Evolutionary conservation across 2,329 filamentous ascomycete species (phyloP).

Genomic region (Colletotrichum ledebouriae): DNA sequence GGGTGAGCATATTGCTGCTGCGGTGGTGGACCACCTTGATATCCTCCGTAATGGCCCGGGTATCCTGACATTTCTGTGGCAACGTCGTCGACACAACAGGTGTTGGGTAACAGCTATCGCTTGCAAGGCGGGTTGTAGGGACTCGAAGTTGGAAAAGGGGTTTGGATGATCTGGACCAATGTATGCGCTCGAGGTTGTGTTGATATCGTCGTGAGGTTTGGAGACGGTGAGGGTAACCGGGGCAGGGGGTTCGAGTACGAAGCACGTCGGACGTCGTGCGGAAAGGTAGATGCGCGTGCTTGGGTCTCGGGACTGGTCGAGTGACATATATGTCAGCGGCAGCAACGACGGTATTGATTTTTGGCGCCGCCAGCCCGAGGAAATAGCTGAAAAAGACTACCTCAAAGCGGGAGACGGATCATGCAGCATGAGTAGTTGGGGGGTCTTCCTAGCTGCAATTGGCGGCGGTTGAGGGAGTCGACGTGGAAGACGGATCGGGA

Average conservation of each 20-base stretch:
- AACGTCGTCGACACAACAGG: constrained; percentile 4
- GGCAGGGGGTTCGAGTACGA: constrained; percentile 3
- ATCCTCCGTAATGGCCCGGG: constrained; percentile 65
- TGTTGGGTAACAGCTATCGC: constrained; percentile 1
- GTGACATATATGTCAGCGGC: constrained; percentile 30
- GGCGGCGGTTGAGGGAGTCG: constrained; percentile 9
- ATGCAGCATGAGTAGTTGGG: constrained; percentile 28
- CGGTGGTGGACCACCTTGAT: constrained; percentile 52
- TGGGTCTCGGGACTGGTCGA: constrained; percentile 31
- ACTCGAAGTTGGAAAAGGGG: constrained; percentile 1
- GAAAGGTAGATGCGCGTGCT: constrained; percentile 30
- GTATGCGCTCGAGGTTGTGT: constrained; percentile 10
- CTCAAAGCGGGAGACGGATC: constrained; percentile 29
- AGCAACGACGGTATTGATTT: constrained; percentile 3
- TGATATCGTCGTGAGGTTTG: constrained; percentile 2
- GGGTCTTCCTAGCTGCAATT: constrained; percentile 24
- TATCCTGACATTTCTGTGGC: constrained; percentile 71
- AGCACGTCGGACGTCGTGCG: constrained; percentile 17
- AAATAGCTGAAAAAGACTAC: constrained; percentile 24
- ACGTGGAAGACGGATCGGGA: constrained; percentile 30
- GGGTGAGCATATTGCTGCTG: constrained; percentile 56
- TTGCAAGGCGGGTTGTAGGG: background rate
- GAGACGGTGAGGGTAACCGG: constrained; percentile 18
- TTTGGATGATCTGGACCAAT: constrained; percentile 6
- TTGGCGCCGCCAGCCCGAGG: constrained; percentile 14